Percentiles rank a stretch among this genome's conserved stretches.
Evolutionary conservation across 352 stramenopile species (phyloP).

Genomic region (Globisporangium acanthophoron): DNA sequence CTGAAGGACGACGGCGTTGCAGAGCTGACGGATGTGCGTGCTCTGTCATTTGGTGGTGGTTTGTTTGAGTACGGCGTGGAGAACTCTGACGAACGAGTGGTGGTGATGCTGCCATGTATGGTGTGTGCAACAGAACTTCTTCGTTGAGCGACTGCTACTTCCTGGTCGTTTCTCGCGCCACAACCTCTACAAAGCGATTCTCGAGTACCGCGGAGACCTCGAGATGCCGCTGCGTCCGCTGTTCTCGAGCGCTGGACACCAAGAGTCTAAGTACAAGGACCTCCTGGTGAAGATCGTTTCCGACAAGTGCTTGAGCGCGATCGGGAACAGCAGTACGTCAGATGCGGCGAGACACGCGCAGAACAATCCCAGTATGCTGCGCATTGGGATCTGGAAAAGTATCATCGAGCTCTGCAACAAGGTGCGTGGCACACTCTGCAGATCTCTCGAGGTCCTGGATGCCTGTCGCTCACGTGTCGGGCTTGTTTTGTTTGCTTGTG

Average conservation of each 20-base stretch:
- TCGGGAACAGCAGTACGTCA: constrained; percentile 13
- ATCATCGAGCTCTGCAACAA: constrained; percentile 67
- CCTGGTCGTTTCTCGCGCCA: constrained; percentile 62
- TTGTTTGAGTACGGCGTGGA: not conserved
- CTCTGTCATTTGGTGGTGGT: not conserved
- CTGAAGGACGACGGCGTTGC: constrained; percentile 33
- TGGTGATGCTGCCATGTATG: not conserved
- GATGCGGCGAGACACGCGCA: constrained; percentile 15
- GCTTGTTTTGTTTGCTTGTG: not conserved
- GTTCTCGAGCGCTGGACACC: constrained; percentile 26
- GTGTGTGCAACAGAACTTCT: constrained; percentile 37
- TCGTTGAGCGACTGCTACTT: constrained; percentile 45
- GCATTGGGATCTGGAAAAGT: constrained; percentile 56
- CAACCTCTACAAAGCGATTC: constrained; percentile 54
- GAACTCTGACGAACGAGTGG: not conserved
- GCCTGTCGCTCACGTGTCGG: no score
- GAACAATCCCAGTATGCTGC: constrained; percentile 21
- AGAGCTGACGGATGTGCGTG: constrained; percentile 38
- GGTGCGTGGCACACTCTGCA: constrained; percentile 3
- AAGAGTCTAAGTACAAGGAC: constrained; percentile 63
- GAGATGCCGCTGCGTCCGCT: constrained; percentile 23
- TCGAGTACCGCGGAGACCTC: constrained; percentile 33
- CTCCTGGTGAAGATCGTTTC: constrained; percentile 48
- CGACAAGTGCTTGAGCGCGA: constrained; percentile 24
- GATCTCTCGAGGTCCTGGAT: no score